Evolutionary conservation across 139 green algal species (phyloP).

Genomic region (Coccomyxa sp.): DNA sequence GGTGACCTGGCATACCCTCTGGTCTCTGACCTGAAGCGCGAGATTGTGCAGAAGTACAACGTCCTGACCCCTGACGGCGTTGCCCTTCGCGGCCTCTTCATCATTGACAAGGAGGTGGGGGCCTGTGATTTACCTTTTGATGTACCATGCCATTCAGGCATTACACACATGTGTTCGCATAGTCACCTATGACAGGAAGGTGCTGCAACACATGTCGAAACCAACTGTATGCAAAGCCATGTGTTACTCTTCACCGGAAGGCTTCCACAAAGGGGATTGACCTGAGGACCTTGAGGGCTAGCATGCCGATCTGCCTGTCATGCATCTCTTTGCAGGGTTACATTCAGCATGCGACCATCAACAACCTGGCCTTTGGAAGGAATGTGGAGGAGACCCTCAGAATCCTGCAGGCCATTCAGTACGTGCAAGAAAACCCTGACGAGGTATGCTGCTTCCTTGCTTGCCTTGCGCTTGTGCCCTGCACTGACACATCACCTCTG

Average conservation of each 20-base stretch:
- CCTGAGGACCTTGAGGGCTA: too few species aligned
- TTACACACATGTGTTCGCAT: neutral
- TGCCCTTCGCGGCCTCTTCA: slow-evolving; percentile 90
- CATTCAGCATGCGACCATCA: slow-evolving; percentile 97
- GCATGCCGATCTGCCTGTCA: too few species aligned
- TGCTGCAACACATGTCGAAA: neutral
- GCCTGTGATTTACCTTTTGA: neutral
- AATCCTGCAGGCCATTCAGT: slow-evolving; percentile 90
- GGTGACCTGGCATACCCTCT: slow-evolving; percentile 96
- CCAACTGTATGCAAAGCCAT: slow-evolving; percentile 52
- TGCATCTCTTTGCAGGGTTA: slow-evolving; percentile 79
- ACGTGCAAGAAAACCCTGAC: slow-evolving; percentile 87
- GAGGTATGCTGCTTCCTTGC: slow-evolving; percentile 47
- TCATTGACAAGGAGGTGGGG: slow-evolving; percentile 84
- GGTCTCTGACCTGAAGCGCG: slow-evolving; percentile 95
- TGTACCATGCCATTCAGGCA: neutral
- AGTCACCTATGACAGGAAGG: too few species aligned
- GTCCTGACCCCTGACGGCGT: slow-evolving; percentile 88
- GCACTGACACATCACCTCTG: too few species aligned
- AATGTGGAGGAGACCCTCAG: slow-evolving; percentile 96
- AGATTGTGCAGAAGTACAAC: slow-evolving; percentile 79
- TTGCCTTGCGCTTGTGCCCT: too few species aligned
- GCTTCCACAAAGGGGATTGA: neutral
- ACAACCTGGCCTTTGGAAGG: slow-evolving; percentile 97
- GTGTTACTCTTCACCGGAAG: neutral